phyloP scores from a whole-genome alignment of 176 grass and related monocot genomes.

The Tuctoria greenei region DNA sequence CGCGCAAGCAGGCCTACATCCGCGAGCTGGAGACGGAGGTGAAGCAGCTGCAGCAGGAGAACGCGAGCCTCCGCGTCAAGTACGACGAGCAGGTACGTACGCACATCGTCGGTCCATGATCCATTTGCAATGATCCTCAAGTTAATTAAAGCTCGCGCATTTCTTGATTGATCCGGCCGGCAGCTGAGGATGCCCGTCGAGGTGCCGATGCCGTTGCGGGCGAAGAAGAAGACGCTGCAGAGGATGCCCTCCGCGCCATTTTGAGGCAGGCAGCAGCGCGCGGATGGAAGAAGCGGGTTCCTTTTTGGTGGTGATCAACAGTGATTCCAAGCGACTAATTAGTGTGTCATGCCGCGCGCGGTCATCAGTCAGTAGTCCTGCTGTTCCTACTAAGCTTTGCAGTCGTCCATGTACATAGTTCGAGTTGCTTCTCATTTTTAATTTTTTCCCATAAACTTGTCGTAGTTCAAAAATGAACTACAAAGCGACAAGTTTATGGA shows the following conservation, averaged over 20 bases:
- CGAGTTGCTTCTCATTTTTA: not conserved
- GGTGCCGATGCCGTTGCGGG: slow-evolving; percentile 16
- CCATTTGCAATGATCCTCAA: not conserved
- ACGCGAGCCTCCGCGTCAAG: slow-evolving; percentile 42
- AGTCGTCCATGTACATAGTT: not conserved
- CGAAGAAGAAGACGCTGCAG: slow-evolving; percentile 46
- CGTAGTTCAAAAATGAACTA: too few species aligned
- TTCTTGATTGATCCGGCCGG: slow-evolving; percentile 5
- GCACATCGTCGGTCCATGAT: too few species aligned
- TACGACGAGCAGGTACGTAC: slow-evolving; percentile 47
- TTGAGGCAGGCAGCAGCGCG: not conserved
- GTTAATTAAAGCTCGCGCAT: not conserved
- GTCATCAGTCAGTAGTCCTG: not conserved
- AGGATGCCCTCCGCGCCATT: slow-evolving; percentile 51
- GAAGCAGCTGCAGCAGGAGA: slow-evolving; percentile 42
- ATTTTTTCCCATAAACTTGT: too few species aligned
- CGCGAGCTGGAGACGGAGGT: slow-evolving; percentile 50
- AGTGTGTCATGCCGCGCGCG: slow-evolving; percentile 1
- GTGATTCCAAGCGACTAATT: not conserved
- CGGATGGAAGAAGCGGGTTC: not conserved
- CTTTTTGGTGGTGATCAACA: not conserved
- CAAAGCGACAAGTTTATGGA: too few species aligned
- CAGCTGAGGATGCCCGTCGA: slow-evolving; percentile 43
- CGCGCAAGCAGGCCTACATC: slow-evolving; percentile 64
- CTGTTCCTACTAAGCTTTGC: not conserved